Evolutionary conservation across 164 flowering plant species (phyloP), one percentile per base, ranked within the genome.

Genomic region (Dillenia suffruticosa): DNA sequence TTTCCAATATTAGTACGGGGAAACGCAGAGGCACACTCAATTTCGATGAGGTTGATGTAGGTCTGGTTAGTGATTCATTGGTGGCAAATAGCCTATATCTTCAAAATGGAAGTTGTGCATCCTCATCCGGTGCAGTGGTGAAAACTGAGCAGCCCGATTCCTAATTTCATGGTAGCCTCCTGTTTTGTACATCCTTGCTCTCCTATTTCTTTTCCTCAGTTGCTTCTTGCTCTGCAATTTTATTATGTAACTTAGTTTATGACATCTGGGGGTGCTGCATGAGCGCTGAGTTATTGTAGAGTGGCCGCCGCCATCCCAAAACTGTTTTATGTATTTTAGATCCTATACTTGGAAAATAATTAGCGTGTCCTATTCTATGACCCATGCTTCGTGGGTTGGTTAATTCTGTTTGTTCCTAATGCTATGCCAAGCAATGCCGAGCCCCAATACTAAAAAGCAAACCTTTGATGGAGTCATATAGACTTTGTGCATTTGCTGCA

Each of bases 31-130:
- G 82, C 26, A 52, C 77, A 10, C 89, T 91, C 49, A 85, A 85
- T 64, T 92, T 86, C 50, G 96, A 93, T 32, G 83, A 81, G 43
- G 78, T 54, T 17, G 90, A 85, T 63, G 88, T 72, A 49, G 97
- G 92, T 44, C 72, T 92, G 77, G 94, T 92, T 1, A 87, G 90
- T 54, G 99, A 92, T 74, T 80, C 97, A 16, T 69, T 88, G 74
- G 96, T 95, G 43, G 86, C 90, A n/a, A 82, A 82, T 70, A 84
- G 87, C 77, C 94, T 95, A 46, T 72, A 78, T 71, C 72, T 85
- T 61, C 92, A 84, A 61, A 88, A 83, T 71, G 87, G 86, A 17
- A 85, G 73, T 55, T 65, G 73, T 55, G 74, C 65, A 16, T 64
- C 84, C n/a, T 66, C 91, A 59, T 67, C 88, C 6, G 72, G 68